Evolutionary conservation across 2,329 filamentous ascomycete genomes (phyloP), one percentile per base, ranked within the genome.

Genomic region (Scedosporium minutisporum): DNA sequence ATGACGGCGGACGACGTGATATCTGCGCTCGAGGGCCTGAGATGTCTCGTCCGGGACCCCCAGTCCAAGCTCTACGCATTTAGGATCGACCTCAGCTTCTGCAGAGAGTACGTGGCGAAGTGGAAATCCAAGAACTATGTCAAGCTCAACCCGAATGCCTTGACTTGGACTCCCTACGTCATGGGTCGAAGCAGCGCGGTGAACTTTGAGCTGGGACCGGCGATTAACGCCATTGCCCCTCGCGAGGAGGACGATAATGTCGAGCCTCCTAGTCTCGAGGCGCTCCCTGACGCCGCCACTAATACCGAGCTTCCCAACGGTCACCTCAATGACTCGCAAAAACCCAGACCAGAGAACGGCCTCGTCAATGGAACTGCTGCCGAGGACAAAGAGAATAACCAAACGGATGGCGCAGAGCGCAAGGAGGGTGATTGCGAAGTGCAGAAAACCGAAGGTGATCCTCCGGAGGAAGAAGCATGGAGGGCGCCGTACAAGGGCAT

Each of bases 1-100:
- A 92, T 99, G 86, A 97, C 95, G 1, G 84, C 93, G 0, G 95
- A 99, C 74, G 95, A 99, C 74, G 93, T 97, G 64, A 90, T 99
- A 12, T 96, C 95, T 12, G 93, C 91, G 0, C 80, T 99, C 2
- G 95, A 99, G 76, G 92, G 91, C 0, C 78, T 99, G 10, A 87
- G 93, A 51, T 93, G 92, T 62, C 82, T 99, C 25, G 90, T 97
- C 16, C 86, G 92, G 64, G 95, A 99, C 73, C 92, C 93, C 1
- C 81, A 91, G 62, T 96, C 93, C 0, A 91, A 89, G 65, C 82
- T 88, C 4, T 99, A 99, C 73, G 95, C 92, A 1, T 87, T 99
- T 66, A 86, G 95, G 38, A 83, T 97, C 21, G 93, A 97, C 72
- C 80, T 91, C 63, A 82, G 86, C 3, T 96, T 93, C 71, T 97